Percentiles rank a stretch among this genome's conserved stretches.
phyloP scores from a whole-genome alignment of 1,139 yeast genomes.

The Debaryomyces sp. region DNA sequence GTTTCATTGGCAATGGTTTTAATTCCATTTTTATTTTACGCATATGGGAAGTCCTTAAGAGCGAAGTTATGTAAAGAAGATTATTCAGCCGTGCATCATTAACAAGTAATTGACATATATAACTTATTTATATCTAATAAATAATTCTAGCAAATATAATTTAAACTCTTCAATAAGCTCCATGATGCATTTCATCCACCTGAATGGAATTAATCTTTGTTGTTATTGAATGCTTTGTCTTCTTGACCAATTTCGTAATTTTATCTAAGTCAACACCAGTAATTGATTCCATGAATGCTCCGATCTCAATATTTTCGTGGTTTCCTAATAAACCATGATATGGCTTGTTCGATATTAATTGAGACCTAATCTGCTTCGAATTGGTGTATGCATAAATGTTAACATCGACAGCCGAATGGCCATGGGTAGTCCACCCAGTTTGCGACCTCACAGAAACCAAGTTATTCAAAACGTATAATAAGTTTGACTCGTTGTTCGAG shows the following conservation, averaged over 20 bases:
- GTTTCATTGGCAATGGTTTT: conserved; percentile 79
- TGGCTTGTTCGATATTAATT: conserved; percentile 32
- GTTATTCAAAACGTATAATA: conserved; percentile 44
- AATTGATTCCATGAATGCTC: conserved; percentile 63
- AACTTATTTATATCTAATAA: conserved; percentile 4
- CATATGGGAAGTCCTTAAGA: conserved; percentile 67
- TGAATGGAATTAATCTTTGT: neutral
- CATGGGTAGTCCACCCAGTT: conserved; percentile 88
- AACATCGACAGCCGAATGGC: conserved; percentile 90
- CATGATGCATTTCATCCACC: conserved; percentile 8
- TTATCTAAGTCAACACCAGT: conserved; percentile 55
- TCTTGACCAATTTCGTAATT: conserved; percentile 52
- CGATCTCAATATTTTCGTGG: conserved; percentile 84
- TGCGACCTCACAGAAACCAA: conserved; percentile 72
- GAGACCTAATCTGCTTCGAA: conserved; percentile 39
- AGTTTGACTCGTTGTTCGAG: conserved; percentile 19
- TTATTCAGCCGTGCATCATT: conserved; percentile 34
- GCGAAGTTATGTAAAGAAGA: conserved; percentile 68
- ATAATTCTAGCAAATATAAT: neutral
- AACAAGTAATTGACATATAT: neutral
- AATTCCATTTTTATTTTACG: conserved; percentile 80
- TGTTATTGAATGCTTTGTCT: conserved; percentile 45
- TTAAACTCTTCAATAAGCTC: neutral
- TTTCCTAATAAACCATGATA: conserved; percentile 65
- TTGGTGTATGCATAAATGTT: conserved; percentile 76